Percentiles rank a stretch among this genome's conserved stretches.
phyloP scores from a whole-genome alignment of 1,284 basidiomycete genomes.

The Cutaneotrichosporon mucoides region DNA sequence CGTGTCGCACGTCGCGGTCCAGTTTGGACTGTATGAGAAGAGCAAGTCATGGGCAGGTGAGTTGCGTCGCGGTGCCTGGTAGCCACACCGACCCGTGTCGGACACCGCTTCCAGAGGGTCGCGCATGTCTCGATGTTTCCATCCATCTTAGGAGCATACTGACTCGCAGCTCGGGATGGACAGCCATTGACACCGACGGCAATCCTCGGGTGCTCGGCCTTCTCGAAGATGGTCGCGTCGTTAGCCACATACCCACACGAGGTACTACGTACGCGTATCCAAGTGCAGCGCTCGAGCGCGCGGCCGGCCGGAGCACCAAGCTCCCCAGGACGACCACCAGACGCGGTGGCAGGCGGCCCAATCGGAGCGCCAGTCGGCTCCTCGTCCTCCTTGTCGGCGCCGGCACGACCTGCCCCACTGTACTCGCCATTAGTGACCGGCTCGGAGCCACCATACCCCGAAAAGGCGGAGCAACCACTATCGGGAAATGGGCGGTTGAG shows the following conservation, averaged over 20 bases:
- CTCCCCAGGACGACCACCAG: background rate
- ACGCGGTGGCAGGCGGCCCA: background rate
- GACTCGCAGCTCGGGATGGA: conserved; percentile 49
- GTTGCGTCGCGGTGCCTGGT: conserved; percentile 31
- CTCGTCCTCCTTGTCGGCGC: background rate
- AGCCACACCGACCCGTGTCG: background rate
- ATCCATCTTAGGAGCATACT: too few species aligned
- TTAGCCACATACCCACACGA: conserved; percentile 93
- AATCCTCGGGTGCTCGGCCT: conserved; percentile 79
- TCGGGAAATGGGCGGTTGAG: background rate
- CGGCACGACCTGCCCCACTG: conserved; percentile 2
- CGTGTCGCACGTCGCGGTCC: conserved; percentile 86
- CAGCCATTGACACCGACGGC: conserved; percentile 60
- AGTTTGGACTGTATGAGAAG: conserved; percentile 92
- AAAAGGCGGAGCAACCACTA: background rate
- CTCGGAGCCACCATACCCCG: conserved; percentile 21
- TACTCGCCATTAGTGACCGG: conserved; percentile 31
- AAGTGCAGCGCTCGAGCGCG: conserved; percentile 54
- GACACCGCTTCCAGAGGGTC: too few species aligned
- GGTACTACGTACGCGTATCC: conserved; percentile 84
- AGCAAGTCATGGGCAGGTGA: conserved; percentile 76
- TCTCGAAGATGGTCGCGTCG: conserved; percentile 90
- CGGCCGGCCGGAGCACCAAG: background rate
- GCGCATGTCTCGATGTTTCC: too few species aligned
- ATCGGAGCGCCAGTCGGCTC: background rate